Evolutionary conservation across 441 rosid species (phyloP).

Genomic region (Theobroma grandiflorum): DNA sequence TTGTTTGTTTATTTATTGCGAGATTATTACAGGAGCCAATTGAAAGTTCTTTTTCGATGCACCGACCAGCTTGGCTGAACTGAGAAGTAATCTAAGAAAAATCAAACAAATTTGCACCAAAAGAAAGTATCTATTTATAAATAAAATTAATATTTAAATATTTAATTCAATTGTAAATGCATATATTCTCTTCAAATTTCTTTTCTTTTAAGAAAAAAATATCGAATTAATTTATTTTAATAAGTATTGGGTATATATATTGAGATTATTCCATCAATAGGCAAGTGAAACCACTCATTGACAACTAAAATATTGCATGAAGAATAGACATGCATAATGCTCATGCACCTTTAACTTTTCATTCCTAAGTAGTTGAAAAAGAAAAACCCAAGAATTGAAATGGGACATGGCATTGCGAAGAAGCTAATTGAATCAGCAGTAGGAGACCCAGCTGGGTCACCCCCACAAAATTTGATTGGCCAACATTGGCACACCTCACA

Average conservation of each 20-base stretch:
- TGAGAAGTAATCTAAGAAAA: not conserved
- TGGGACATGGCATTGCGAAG: not conserved
- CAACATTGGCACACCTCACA: not conserved
- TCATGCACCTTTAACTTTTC: not conserved
- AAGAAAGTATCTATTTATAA: not conserved
- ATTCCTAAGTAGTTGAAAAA: not conserved
- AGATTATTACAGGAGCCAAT: not conserved
- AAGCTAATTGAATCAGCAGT: not conserved
- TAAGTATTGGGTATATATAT: not conserved
- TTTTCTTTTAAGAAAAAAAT: not conserved
- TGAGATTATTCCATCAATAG: not conserved
- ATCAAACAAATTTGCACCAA: not conserved
- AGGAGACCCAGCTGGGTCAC: not conserved
- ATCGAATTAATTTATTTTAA: not conserved
- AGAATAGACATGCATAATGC: conserved; percentile 3
- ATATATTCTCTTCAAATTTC: not conserved
- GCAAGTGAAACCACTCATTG: not conserved
- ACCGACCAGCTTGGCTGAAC: not conserved
- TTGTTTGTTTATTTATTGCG: not conserved
- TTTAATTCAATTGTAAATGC: not conserved
- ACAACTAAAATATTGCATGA: not conserved
- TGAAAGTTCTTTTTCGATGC: not conserved
- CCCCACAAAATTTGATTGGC: not conserved
- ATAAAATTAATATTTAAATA: not conserved
- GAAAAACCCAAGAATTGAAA: not conserved